Base-by-base conservation (phyloP, 1,284 basidiomycete genomes). In the Meira miltonrushii region DNA sequence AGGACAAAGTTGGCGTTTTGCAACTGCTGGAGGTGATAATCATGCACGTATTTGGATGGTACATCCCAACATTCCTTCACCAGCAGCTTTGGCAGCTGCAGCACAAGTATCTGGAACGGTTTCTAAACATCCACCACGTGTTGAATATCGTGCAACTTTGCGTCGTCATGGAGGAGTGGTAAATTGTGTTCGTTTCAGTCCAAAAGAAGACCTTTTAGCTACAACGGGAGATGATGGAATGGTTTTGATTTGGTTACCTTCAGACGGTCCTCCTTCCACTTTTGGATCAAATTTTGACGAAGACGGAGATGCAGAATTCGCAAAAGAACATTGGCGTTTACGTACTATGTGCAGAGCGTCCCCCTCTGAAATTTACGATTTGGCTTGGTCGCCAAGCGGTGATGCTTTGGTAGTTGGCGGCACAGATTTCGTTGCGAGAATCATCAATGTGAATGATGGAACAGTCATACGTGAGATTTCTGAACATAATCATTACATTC, bases 21-120 rank as follows among this genome's bases (percentile, higher is more conserved):
- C 93, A 0, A 97, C 95, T 0, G 92, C 88, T 10, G 94, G 94
- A 49, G 94, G 94, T 74, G 94, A 99, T 79, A 96, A 94, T 77
- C 89, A 94, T 82, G 91, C 97, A 72, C 83, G 93, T 77, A 92
- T 96, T 73, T 77, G 75, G 75, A 71, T 73, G 60, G 71, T 77
- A 9, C 73, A 77, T 40, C 75, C 75, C 50, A 73, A 76, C 58
- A 72, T 77, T 23, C 75, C 75, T 9, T 77, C 75, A 7, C 69
- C 75, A 1, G 77, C 80, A 1, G 75, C 80, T 7, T 69, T 80
- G 28, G 73, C 80, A 3, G 82, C 87, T 19, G 80, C 84, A n/a
- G 85, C 81, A 79, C 81, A 61, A 79, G 81, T 21, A 80, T 62
- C 85, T 39, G 85, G 88, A 58, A 86, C 88, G 1, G 37, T 58